Evolutionary conservation across 768 basidiomycete species (phyloP), one percentile per base, ranked within the genome.

Genomic region (Naganishia kalamii): DNA sequence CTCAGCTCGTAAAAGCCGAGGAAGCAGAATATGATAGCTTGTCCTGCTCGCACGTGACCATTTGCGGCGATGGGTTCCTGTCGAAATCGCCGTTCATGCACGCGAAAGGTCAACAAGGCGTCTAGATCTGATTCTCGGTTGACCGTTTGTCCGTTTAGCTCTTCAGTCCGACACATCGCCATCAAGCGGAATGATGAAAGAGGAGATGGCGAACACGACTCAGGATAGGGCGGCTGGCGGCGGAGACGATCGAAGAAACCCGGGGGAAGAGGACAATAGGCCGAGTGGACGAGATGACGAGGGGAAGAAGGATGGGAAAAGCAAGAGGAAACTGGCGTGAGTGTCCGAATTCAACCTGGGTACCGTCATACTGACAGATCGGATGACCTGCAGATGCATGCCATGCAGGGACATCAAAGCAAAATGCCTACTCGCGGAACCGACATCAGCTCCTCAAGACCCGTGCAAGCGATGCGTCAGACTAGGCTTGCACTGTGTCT

Each of bases 391-490:
- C 40, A 57, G 54, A 6, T 57, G 54, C 30, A 57, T 57, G 54
- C 19, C 54, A 27, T 57, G 54, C 35, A 35, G 54, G 5, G 54
- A 57, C 17, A 57, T 57, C 33, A 57, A 57, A 40, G 54, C 54
- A 32, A 15, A 23, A 17, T 67, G 66, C 51, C 60, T 67, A 17
- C 52, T 67, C 5, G 60, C 61, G 0, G 17, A 27, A 21, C 60
- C 60, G 35, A 35, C 27, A 17, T 43, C 66, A 25, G 66, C 27
- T 15, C 66, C 66, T 17, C 52, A 62, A 41, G 66, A 67, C 23
- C 60, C 66, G 13, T 67, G 66, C 51, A 33, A 44, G 21, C 40
- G 66, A 25, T 67, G 66, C 50, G 44, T 46, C 41, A 40, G 61
- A 23, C 30, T 67, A 4, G 33, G 32, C 23, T 19, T 67, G 12